Evolutionary conservation across 306 rosid genomes (phyloP).

Genomic region (Inga oerstediana): DNA sequence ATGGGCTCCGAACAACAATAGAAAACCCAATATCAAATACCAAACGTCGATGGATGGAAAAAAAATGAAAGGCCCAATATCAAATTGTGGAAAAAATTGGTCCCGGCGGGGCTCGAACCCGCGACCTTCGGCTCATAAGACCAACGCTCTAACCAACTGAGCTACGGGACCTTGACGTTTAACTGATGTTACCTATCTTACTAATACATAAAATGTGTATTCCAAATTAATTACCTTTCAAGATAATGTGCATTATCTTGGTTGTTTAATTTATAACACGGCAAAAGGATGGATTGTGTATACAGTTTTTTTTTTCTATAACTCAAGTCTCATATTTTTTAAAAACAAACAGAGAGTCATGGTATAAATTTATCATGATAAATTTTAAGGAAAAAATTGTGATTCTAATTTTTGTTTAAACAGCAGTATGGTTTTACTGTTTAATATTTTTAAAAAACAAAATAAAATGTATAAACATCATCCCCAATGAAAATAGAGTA

Average conservation of each 20-base stretch:
- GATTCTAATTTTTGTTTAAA: too few species aligned
- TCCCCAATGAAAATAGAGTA: background rate
- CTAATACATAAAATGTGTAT: accelerated
- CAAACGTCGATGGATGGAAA: too few species aligned
- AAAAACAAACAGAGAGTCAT: background rate
- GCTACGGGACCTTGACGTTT: constrained; percentile 36
- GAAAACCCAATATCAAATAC: background rate
- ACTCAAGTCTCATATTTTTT: too few species aligned
- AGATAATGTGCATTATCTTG: too few species aligned
- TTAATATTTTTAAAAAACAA: background rate
- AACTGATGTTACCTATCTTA: too few species aligned
- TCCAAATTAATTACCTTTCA: too few species aligned
- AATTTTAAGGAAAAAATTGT: background rate
- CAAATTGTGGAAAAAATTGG: constrained; percentile 1
- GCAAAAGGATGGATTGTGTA: too few species aligned
- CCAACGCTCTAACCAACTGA: constrained; percentile 59
- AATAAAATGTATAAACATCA: background rate
- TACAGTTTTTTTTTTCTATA: too few species aligned
- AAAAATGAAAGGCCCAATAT: too few species aligned
- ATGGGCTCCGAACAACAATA: background rate
- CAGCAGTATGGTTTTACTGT: background rate
- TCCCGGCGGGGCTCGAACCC: constrained; percentile 60
- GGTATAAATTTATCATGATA: background rate
- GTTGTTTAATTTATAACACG: too few species aligned
- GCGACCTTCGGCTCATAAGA: constrained; percentile 65